Evolutionary conservation across 2,329 filamentous ascomycete species (phyloP).

Genomic region (Huntiella savannae): DNA sequence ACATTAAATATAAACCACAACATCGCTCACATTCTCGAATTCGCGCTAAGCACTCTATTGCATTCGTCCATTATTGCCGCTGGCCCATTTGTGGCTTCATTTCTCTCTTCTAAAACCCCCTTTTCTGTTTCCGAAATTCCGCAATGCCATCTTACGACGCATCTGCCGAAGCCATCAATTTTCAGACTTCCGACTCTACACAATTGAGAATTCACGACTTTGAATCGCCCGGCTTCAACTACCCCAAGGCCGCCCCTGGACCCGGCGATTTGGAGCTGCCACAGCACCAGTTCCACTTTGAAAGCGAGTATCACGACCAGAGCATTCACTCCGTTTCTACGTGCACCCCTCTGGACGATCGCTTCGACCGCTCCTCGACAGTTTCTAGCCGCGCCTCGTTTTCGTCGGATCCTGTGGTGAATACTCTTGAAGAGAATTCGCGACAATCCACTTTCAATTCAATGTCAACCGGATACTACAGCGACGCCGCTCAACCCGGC

Average conservation of each 20-base stretch:
- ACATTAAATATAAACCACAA: no score
- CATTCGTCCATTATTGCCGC: no score
- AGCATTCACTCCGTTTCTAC: conserved; percentile 10
- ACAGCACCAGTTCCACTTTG: conserved; percentile 10
- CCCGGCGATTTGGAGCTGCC: conserved; percentile 5
- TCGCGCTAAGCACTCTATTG: no score
- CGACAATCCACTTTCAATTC: conserved; percentile 10
- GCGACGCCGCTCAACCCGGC: background rate
- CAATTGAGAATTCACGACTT: conserved; percentile 7
- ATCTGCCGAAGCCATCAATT: conserved; percentile 6
- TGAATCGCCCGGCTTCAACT: conserved; percentile 4
- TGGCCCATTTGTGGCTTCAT: no score
- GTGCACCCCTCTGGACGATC: conserved; percentile 8
- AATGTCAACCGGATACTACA: conserved; percentile 5
- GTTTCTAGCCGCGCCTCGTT: conserved; percentile 5
- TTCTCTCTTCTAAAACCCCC: background rate
- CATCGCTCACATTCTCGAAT: no score
- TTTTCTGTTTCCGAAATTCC: conserved; percentile 1
- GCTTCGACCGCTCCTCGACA: conserved; percentile 10
- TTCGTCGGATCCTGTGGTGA: conserved; percentile 5
- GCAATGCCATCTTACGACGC: conserved; percentile 11
- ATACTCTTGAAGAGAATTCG: conserved; percentile 6
- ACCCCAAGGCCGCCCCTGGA: background rate
- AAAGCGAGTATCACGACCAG: conserved; percentile 10
- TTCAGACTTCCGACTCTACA: conserved; percentile 6